Conservation (phyloP, 768 basidiomycete genomes). For the Suillus paluster region DNA sequence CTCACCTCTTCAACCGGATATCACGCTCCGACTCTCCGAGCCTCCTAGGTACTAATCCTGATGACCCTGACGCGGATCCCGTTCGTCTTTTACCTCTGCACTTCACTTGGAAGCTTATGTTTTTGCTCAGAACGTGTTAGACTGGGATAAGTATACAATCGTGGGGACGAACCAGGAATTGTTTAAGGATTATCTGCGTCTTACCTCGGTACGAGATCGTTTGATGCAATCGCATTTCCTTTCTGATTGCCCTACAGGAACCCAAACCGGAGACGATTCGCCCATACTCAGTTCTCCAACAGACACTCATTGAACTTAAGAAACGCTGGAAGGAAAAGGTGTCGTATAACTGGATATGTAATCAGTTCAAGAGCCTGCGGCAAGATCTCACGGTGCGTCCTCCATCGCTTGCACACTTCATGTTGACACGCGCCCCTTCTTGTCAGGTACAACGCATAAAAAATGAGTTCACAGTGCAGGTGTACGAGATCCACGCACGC, state of each 20-base stretch:
- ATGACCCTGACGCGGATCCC: constrained; percentile 76
- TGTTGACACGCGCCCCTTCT: constrained; percentile 13
- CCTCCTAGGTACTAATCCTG: constrained; percentile 49
- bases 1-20: constrained; percentile 56
- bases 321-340: constrained; percentile 81
- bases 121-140: constrained; percentile 78
- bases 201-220: constrained; percentile 73
- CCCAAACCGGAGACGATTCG: constrained; percentile 94
- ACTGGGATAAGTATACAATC: constrained; percentile 96
- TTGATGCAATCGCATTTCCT: constrained; percentile 4
- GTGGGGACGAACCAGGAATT: constrained; percentile 88
- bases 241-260: constrained; percentile 60
- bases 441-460: constrained; percentile 95
- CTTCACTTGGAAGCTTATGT: constrained; percentile 11
- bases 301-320: constrained; percentile 87
- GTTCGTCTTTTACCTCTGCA: constrained; percentile 45
- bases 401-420: constrained; percentile 16
- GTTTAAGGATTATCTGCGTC: constrained; percentile 94
- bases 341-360: constrained; percentile 90
- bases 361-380: constrained; percentile 96
- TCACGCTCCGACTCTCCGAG: constrained; percentile 51
- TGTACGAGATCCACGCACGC: constrained; percentile 97
- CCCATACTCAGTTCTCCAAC: constrained; percentile 81
- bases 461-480: constrained; percentile 96
- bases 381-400: constrained; percentile 93